phyloP scores from a whole-genome alignment of 2,329 filamentous ascomycete genomes.

The Ustilaginoidea virens region DNA sequence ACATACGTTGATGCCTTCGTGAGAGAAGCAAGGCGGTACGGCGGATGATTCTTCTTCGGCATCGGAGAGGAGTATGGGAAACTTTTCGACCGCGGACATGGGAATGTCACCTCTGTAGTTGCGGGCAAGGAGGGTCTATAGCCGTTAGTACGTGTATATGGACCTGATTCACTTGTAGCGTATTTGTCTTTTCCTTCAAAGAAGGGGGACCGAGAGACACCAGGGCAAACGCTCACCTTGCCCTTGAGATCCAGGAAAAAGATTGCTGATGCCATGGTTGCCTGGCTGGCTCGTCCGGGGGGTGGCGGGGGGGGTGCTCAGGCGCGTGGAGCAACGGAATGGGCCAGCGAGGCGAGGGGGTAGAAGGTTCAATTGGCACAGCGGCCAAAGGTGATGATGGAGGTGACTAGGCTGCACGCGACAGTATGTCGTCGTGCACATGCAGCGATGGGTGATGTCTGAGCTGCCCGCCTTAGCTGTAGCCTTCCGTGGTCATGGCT shows the following conservation, averaged over 20 bases:
- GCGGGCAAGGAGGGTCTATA: constrained; percentile 84
- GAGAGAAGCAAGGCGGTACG: constrained; percentile 93
- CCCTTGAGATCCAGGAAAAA: constrained; percentile 99
- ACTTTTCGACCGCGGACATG: constrained; percentile 98
- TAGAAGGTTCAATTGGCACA: constrained; percentile 14
- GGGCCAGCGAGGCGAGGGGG: no score
- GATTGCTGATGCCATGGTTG: constrained; percentile 80
- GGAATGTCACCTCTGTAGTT: constrained; percentile 98
- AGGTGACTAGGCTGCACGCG: neutral
- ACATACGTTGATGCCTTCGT: constrained; percentile 93
- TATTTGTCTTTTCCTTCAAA: no score
- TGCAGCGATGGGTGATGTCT: neutral
- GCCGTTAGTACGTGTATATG: constrained; percentile 4
- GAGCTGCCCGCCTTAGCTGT: constrained; percentile 2
- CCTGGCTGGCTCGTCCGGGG: neutral
- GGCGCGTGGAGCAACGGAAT: no score
- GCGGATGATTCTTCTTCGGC: constrained; percentile 98
- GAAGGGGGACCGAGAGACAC: neutral
- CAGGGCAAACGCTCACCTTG: constrained; percentile 48
- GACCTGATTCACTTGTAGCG: no score
- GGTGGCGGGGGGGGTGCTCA: neutral
- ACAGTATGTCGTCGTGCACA: constrained; percentile 3
- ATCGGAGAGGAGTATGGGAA: constrained; percentile 87
- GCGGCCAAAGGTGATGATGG: constrained; percentile 9
- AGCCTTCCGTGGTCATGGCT: constrained; percentile 1